These are phyloP conservation scores for Metarhizium anisopliae DNA, from an alignment of 2,329 filamentous ascomycete genomes.

Conservation along the genomic window DNA sequence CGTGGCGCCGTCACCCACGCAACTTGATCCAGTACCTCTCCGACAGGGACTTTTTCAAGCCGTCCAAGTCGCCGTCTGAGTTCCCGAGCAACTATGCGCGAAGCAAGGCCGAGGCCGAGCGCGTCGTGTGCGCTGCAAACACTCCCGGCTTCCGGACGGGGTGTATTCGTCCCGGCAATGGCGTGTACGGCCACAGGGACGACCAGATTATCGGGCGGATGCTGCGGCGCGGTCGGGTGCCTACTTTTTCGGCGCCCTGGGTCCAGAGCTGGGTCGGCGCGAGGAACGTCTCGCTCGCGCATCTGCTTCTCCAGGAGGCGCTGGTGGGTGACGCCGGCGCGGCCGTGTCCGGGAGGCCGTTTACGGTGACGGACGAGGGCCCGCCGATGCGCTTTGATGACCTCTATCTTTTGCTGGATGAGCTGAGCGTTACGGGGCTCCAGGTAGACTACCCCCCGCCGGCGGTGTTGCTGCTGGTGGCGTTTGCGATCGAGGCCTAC, in stretches of 20 bases:
- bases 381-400: conserved; percentile 32
- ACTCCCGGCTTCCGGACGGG: conserved; percentile 38
- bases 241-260: conserved; percentile 34
- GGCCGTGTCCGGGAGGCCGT: conserved; percentile 33
- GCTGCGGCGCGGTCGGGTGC: conserved; percentile 26
- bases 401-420: conserved; percentile 25
- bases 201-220: conserved; percentile 23
- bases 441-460: conserved; percentile 23
- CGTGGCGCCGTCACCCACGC: conserved; percentile 31
- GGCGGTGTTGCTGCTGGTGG: conserved; percentile 25
- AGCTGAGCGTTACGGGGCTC: conserved; percentile 22
- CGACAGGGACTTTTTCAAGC: conserved; percentile 32
- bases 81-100: conserved; percentile 44
- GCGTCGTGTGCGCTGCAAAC: conserved; percentile 37
- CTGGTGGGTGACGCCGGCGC: conserved; percentile 25
- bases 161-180: conserved; percentile 43
- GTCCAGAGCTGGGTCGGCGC: conserved; percentile 41
- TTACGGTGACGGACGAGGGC: conserved; percentile 40
- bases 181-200: conserved; percentile 39
- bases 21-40: conserved; percentile 35
- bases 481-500: conserved; percentile 20
- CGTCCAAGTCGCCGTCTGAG: conserved; percentile 27
- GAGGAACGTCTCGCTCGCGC: conserved; percentile 44
- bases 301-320: conserved; percentile 43
- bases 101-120: conserved; percentile 43